Evolutionary conservation across 1,284 basidiomycete genomes (phyloP).

Genomic region (Takashimella koratensis): DNA sequence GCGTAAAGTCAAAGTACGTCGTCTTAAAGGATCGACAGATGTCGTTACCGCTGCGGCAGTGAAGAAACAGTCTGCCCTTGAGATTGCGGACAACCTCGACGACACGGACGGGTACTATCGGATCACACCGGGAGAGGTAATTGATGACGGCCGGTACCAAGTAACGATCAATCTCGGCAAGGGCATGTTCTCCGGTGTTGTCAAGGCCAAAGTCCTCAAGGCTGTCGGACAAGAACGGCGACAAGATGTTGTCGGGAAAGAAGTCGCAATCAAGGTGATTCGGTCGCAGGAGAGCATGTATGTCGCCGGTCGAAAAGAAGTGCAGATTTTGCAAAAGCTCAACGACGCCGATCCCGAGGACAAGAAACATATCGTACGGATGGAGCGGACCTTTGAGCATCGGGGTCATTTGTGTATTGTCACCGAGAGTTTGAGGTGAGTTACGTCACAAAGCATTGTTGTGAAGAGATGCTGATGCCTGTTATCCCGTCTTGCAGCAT

Average conservation of each 20-base stretch:
- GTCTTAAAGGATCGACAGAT: conserved; percentile 47
- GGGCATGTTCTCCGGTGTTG: conserved; percentile 98
- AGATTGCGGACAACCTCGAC: conserved; percentile 55
- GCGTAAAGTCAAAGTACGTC: conserved; percentile 50
- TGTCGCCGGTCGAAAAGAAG: conserved; percentile 91
- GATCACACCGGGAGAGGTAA: conserved; percentile 87
- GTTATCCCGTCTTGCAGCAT: conserved; percentile 61
- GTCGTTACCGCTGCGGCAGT: not conserved
- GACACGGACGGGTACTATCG: conserved; percentile 96
- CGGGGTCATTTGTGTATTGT: conserved; percentile 95
- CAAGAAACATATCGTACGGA: conserved; percentile 88
- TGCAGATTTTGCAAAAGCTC: conserved; percentile 79
- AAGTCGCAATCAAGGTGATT: conserved; percentile 98
- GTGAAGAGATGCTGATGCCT: not conserved
- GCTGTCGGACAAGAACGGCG: conserved; percentile 59
- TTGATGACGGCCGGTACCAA: conserved; percentile 90
- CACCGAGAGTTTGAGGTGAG: conserved; percentile 86
- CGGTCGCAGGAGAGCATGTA: conserved; percentile 97
- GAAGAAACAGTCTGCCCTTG: conserved; percentile 56
- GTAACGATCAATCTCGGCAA: conserved; percentile 92
- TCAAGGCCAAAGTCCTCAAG: conserved; percentile 78
- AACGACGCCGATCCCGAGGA: conserved; percentile 88
- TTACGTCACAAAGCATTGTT: conserved; percentile 4
- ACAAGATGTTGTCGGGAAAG: conserved; percentile 55
- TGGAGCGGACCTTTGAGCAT: conserved; percentile 93